These are phyloP conservation scores for Pseudocercospora fijiensis DNA, from an alignment of 2,329 filamentous ascomycete genomes.

Conservation along the genomic window DNA sequence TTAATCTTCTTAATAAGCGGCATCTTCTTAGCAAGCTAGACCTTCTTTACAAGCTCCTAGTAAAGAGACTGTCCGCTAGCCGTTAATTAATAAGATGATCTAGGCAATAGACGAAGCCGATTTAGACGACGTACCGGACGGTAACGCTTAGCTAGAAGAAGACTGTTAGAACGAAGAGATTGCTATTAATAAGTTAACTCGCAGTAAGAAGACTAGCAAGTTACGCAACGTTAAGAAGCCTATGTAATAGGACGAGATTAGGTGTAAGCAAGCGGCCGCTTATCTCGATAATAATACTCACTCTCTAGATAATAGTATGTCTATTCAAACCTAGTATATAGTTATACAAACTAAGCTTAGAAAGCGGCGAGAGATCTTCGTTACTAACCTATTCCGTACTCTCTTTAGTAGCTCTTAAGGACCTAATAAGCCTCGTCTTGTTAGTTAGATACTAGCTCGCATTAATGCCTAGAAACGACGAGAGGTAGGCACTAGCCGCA, in stretches of 20 bases:
- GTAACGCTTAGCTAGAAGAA: neutral
- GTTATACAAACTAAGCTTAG: neutral
- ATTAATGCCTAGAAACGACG: neutral
- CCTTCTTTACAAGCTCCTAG: neutral
- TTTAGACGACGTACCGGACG: neutral
- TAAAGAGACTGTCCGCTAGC: neutral
- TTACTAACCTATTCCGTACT: neutral
- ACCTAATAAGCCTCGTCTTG: neutral
- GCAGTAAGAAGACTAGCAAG: neutral
- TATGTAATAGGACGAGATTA: neutral
- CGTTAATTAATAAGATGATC: neutral
- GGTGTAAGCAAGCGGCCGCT: neutral
- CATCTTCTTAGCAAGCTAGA: neutral
- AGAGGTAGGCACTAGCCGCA: neutral
- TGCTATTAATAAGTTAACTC: neutral
- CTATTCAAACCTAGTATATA: neutral
- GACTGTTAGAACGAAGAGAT: neutral
- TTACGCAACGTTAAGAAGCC: neutral
- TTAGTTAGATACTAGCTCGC: neutral
- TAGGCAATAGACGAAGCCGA: neutral
- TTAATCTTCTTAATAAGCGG: neutral
- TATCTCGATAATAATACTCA: neutral
- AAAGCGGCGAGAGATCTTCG: neutral
- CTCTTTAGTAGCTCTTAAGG: neutral
- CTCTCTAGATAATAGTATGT: neutral